Evolutionary conservation across 2,329 filamentous ascomycete species (phyloP).

Genomic region (Penicillium sp.): DNA sequence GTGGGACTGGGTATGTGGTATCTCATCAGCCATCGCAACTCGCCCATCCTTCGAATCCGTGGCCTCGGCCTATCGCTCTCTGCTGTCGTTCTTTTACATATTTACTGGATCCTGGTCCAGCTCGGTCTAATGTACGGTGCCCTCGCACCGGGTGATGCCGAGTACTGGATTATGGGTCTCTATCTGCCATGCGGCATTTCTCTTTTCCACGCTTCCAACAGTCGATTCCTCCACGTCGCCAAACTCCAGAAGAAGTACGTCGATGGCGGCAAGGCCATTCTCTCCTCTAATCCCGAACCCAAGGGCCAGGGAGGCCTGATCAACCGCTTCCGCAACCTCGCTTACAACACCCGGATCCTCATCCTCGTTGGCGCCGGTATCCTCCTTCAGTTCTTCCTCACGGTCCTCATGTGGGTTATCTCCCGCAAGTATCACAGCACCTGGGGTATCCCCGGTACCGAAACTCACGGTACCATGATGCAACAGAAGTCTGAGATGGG

Average conservation of each 20-base stretch:
- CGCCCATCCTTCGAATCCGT: constrained; percentile 43
- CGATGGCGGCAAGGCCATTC: constrained; percentile 11
- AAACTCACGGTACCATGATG: constrained; percentile 53
- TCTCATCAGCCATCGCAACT: constrained; percentile 37
- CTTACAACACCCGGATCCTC: constrained; percentile 30
- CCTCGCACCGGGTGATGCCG: constrained; percentile 54
- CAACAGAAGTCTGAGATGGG: constrained; percentile 45
- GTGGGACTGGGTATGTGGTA: constrained; percentile 34
- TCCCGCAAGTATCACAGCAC: constrained; percentile 68
- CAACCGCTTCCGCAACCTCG: constrained; percentile 19
- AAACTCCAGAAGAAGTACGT: constrained; percentile 57
- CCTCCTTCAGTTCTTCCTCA: constrained; percentile 55
- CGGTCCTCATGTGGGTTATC: constrained; percentile 61
- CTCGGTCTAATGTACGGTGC: constrained; percentile 41
- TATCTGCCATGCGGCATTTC: constrained; percentile 67
- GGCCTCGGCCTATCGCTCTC: constrained; percentile 43
- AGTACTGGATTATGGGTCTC: constrained; percentile 71
- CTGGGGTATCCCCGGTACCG: constrained; percentile 54
- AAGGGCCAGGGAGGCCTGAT: constrained; percentile 23
- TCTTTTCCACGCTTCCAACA: constrained; percentile 68
- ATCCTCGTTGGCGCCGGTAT: constrained; percentile 59
- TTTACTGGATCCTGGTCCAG: constrained; percentile 43
- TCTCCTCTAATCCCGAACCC: background rate
- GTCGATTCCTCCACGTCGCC: constrained; percentile 63
- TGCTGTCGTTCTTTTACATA: constrained; percentile 42